Base-by-base conservation (phyloP, 2,329 filamentous ascomycete species). In the Sphaerulina musiva region DNA sequence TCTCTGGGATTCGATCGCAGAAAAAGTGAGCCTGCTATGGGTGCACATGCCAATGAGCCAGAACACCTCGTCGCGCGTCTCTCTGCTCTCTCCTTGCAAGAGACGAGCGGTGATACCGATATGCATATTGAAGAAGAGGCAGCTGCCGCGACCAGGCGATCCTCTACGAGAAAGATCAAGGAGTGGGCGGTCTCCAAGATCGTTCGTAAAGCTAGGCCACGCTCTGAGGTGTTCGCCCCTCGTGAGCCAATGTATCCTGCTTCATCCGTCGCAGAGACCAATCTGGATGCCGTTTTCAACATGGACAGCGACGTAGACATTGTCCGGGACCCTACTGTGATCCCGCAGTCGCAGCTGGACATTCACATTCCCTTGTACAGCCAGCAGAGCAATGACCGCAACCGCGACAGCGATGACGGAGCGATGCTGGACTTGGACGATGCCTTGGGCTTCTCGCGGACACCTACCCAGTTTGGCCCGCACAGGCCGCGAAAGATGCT, bases 381-480 rank as follows among this genome's bases (percentile, higher is more conserved):
- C 46, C 44, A 57, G 36, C 50, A 50, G 11, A 59, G 56, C 45
- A 54, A 46, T 29, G 52, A 46, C 29, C 51, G 54, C 51, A 52
- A 41, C 9, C 48, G 23, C 43, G 47, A 53, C 36, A 59, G 52
- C 31, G 88, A 95, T 55, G 70, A 80, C 2, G 88, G 84, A 65
- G 85, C 87, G 6, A 86, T 96, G 70, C 95, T 98, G 59, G 93
- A 98, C 69, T 76, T 98, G 41, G 93, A 98, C 72, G 92, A 91
- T 14, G 93, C 92, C 26, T 78, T 97, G 1, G 91, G 90, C 1
- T 90, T 92, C 0, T 95, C 95, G 71, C 93, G 95, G 64, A 95
- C 90, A 0, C 87, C 87, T 26, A 36, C 51, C 1, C 74, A 83
- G 55, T 74, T 80, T 2, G 82, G 84, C 56, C 86, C 84, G 78